Evolutionary conservation across 1,284 basidiomycete genomes (phyloP), one percentile per base, ranked within the genome.

Genomic region (Pulveroboletus sp.): DNA sequence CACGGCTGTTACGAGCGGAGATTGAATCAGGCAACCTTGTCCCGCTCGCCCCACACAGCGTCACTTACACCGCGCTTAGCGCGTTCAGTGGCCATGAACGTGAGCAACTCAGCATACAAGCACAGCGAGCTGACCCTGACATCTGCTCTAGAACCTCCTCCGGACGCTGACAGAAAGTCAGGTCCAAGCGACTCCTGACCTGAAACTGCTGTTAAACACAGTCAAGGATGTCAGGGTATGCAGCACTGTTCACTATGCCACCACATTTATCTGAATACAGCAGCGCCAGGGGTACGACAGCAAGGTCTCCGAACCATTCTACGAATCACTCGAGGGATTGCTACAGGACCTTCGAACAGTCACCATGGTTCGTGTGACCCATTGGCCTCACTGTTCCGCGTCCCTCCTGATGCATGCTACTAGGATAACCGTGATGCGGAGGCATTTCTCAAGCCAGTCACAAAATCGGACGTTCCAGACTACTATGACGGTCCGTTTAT

Each of bases 401-500:
- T 47, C 13, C 45, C 46, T 60, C 56, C 58, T 63, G 60, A 63
- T 57, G 53, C 63, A 58, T 56, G 56, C 62, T 58, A 59, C 50
- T 61, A 93, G 89, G 89, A 91, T 71, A 87, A 93, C 75, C 89
- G 84, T 62, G 93, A 95, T 73, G 88, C 93, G 15, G 86, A 89
- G 64, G 86, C 93, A 6, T 97, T 97, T 69, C 79, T 94, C 59
- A 93, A 89, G 71, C 93, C 91, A 7, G 95, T 97, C 2, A 83
- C 90, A 5, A 93, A 83, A 74, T 76, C 85, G 48, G 93, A 96
- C 67, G 89, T 88, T 26, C 91, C 92, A 49, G 93, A 96, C 73
- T 97, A 97, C 69, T 87, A 91, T 73, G 87, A 91, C 56, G 82
- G 93, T 93, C 61, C 58, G 80, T 76, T 8, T 47, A n/a, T 26